phyloP scores from a whole-genome alignment of 2,329 filamentous ascomycete genomes.

The Penicillium fuscoglaucum region DNA sequence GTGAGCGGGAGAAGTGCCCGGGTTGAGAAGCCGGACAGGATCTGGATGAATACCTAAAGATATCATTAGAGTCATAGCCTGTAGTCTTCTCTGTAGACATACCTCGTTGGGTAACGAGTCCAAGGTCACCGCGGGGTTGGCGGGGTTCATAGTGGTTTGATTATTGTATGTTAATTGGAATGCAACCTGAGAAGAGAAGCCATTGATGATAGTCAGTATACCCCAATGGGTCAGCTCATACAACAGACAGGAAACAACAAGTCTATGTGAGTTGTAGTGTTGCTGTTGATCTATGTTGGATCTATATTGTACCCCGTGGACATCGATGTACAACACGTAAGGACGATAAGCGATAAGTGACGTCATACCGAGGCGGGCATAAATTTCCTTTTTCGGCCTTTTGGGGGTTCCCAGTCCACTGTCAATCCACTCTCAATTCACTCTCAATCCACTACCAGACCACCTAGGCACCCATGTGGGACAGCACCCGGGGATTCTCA shows the following conservation, averaged over 20 bases:
- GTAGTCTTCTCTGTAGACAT: slow-evolving; percentile 1
- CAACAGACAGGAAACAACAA: neutral
- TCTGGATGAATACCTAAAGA: slow-evolving; percentile 52
- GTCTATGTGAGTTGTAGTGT: neutral
- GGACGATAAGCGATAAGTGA: neutral
- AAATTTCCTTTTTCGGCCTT: neutral
- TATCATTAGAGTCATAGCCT: neutral
- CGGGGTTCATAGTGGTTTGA: slow-evolving; percentile 14
- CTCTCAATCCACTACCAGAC: neutral
- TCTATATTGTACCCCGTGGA: no score
- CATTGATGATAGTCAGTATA: neutral
- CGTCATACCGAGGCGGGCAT: neutral
- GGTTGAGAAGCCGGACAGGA: slow-evolving; percentile 53
- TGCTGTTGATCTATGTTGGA: neutral
- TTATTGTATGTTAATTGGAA: neutral
- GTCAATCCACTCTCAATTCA: no score
- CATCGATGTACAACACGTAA: neutral
- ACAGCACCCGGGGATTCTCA: neutral
- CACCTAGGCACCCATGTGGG: neutral
- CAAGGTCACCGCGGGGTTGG: slow-evolving; percentile 14
- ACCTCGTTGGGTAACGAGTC: slow-evolving; percentile 41
- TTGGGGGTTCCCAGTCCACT: neutral
- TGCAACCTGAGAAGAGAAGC: neutral
- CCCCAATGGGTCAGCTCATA: neutral
- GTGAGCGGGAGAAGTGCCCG: slow-evolving; percentile 58